phyloP scores from a whole-genome alignment of 331 rosid species.

The Malus hybrid region DNA sequence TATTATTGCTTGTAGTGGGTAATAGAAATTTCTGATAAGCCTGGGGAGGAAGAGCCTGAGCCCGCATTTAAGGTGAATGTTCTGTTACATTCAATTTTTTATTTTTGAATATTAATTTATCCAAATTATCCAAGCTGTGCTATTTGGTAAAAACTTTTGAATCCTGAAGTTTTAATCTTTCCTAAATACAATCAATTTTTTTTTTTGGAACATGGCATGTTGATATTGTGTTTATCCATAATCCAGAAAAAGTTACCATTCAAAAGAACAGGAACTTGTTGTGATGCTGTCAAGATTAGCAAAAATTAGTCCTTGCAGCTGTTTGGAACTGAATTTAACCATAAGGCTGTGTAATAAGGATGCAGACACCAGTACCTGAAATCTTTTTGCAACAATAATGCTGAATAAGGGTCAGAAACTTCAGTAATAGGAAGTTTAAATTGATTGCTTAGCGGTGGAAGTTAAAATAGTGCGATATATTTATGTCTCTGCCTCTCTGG shows the following conservation, averaged over 20 bases:
- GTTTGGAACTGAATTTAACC: not conserved
- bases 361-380: not conserved
- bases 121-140: not conserved
- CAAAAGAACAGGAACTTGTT: not conserved
- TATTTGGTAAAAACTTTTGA: not conserved
- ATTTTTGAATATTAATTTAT: not conserved
- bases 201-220: not conserved
- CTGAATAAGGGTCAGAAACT: not conserved
- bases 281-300: not conserved
- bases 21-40: constrained; percentile 94
- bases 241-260: not conserved
- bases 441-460: not conserved
- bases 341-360: not conserved
- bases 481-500: not conserved
- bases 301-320: not conserved
- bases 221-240: not conserved
- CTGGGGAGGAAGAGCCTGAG: constrained; percentile 78
- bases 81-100: not conserved
- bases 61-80: constrained; percentile 91
- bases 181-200: not conserved
- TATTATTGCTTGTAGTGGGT: constrained; percentile 58
- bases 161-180: not conserved
- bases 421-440: not conserved
- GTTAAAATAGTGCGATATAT: not conserved
- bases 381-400: not conserved